phyloP scores from a whole-genome alignment of 331 rosid species.

The Erythrophleum ivorense region DNA sequence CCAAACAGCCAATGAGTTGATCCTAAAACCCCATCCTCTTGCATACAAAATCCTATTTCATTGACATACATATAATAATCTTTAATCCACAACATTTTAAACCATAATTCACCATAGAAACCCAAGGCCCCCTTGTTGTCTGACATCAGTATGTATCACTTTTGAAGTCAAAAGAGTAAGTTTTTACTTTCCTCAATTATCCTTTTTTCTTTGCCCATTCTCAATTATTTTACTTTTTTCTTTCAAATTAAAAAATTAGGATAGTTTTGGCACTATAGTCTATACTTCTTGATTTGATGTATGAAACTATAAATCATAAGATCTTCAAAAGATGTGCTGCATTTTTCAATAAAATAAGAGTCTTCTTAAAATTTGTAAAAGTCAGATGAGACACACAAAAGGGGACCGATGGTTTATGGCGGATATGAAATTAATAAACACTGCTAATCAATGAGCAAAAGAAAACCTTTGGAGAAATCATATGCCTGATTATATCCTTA shows the following conservation, averaged over 20 bases:
- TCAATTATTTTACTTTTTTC: not conserved
- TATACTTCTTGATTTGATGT: not conserved
- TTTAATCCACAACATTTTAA: not conserved
- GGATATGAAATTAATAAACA: conserved; percentile 21
- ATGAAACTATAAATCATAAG: not conserved
- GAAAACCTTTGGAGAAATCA: conserved; percentile 69
- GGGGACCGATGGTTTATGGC: not conserved
- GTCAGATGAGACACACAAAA: not conserved
- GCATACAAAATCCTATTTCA: not conserved
- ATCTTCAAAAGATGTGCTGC: not conserved
- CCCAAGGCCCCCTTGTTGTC: not conserved
- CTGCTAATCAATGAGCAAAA: conserved; percentile 25
- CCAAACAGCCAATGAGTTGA: not conserved
- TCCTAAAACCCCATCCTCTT: not conserved
- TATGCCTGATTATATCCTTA: conserved; percentile 56
- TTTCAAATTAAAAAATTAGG: not conserved
- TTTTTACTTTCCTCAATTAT: not conserved
- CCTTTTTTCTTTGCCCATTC: not conserved
- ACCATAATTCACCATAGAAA: not conserved
- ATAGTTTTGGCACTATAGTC: not conserved
- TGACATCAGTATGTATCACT: not conserved
- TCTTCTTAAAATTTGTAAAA: not conserved
- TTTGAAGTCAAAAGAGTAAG: not conserved
- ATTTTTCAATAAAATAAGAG: not conserved
- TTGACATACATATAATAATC: not conserved